Base-by-base conservation (phyloP, 108 stramenopile genomes). In the Fragilariopsis cylindrus region DNA sequence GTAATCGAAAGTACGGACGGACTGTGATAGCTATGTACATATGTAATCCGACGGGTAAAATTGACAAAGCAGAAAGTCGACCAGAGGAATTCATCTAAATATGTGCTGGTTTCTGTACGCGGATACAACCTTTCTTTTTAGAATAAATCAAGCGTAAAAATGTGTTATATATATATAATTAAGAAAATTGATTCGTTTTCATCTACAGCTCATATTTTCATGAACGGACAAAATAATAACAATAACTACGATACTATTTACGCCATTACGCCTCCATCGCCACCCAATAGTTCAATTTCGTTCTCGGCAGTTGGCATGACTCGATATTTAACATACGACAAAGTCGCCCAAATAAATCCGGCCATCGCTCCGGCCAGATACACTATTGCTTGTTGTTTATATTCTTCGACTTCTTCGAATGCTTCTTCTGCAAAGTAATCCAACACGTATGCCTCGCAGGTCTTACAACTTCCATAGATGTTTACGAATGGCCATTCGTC, bases 1-100 rank as follows among this genome's bases (percentile, higher is more conserved):
- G 98, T 54, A 98, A 98, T 81, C 84, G 97, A 65, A 86, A 86
- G 44, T 98, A 98, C 83, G 98, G 98, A 42, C 90, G 98, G 48
- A 98, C 98, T 7, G 95, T 88, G 3, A 91, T 98, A 65, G 96
- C 90, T 39, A 88, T 97, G 79, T 98, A 97, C 84, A 91, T 97
- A 60, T 84, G 83, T 72, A 91, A 94, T 80, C 97, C 98, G 41
- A 86, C 95, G 0, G 96, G 97, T 39, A 74, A 72, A 62, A 67
- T 89, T 70, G 91, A 93, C 40, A 73, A 60, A 16, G 92, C 89
- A 7, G 76, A 81, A 21, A 92, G 90, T 72, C 85, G 91, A 72
- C 92, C 95, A 8, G 92, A 93, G 71, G 92, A 96, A 73, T 96
- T 96, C 73, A 73, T 96, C n/a, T 63, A 71, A 15, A 48, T 47